Conservation (phyloP, 176 grass and related monocot genomes). For the Musa itinerans region DNA sequence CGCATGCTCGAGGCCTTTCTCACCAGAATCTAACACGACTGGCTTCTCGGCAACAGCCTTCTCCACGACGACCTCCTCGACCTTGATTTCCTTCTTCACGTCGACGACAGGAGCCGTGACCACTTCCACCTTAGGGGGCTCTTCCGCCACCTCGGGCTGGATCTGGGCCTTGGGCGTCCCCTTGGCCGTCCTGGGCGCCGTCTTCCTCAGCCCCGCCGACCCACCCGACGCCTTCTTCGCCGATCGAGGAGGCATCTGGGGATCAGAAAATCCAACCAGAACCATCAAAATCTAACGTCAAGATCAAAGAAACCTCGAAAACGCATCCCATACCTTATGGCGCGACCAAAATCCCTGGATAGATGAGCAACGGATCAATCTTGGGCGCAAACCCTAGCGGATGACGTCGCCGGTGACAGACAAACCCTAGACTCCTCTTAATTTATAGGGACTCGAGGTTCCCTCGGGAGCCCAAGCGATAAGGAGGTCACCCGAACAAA, state of each 20-base stretch:
- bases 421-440: not conserved
- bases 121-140: not conserved
- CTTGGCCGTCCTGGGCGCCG: constrained; percentile 25
- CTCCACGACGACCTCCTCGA: constrained; percentile 23
- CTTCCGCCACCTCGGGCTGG: constrained; percentile 24
- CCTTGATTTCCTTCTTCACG: constrained; percentile 30
- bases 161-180: constrained; percentile 22
- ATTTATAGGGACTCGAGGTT: not conserved
- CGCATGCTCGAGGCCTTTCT: constrained; percentile 6
- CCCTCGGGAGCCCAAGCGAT: not conserved
- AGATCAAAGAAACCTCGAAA: not conserved
- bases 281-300: constrained; percentile 8
- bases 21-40: not conserved
- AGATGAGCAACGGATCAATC: not conserved
- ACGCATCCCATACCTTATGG: not conserved
- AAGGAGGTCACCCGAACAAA: not conserved
- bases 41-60: constrained; percentile 24
- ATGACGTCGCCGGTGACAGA: not conserved
- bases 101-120: constrained; percentile 16
- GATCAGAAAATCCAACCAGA: not conserved
- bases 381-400: not conserved
- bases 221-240: constrained; percentile 27
- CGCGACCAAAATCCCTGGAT: not conserved
- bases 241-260: constrained; percentile 59
- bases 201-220: constrained; percentile 19